A percentile compares a stretch with the other conserved stretches of the same genome.
Conservation (phyloP, 257 asterid species). For the Solanum virginianum region DNA sequence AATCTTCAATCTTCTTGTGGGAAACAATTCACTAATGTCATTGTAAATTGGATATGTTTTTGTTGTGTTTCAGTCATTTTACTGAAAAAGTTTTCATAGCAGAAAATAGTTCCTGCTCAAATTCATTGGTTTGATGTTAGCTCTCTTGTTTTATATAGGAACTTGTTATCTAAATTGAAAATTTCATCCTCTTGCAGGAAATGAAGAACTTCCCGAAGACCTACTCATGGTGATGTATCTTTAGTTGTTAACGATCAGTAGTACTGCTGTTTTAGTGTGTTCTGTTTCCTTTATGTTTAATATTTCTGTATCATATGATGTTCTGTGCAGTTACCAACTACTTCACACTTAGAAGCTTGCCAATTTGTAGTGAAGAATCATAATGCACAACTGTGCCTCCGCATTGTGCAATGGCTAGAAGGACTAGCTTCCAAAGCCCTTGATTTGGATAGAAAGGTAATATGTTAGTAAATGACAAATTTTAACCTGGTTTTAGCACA, state of each 20-base stretch:
- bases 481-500: neutral
- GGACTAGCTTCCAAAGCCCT: slow-evolving; percentile 91
- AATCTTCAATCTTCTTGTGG: neutral
- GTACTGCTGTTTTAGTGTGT: neutral
- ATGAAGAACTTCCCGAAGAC: slow-evolving; percentile 68
- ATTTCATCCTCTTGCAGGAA: slow-evolving; percentile 42
- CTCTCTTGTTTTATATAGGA: neutral
- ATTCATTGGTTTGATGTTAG: neutral
- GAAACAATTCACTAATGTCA: neutral
- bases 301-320: neutral
- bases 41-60: neutral
- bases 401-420: slow-evolving; percentile 98
- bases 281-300: slow-evolving; percentile 5
- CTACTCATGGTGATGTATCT: slow-evolving; percentile 52
- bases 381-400: slow-evolving; percentile 78
- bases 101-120: neutral
- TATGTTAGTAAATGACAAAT: neutral
- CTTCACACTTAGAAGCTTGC: slow-evolving; percentile 90
- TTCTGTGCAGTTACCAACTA: slow-evolving; percentile 67
- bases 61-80: neutral
- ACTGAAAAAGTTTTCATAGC: neutral
- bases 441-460: slow-evolving; percentile 86
- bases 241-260: neutral
- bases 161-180: slow-evolving; percentile 9
- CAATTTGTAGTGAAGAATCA: slow-evolving; percentile 63